phyloP scores from a whole-genome alignment of 179 eudicot species.

The Spergularia azorica region DNA sequence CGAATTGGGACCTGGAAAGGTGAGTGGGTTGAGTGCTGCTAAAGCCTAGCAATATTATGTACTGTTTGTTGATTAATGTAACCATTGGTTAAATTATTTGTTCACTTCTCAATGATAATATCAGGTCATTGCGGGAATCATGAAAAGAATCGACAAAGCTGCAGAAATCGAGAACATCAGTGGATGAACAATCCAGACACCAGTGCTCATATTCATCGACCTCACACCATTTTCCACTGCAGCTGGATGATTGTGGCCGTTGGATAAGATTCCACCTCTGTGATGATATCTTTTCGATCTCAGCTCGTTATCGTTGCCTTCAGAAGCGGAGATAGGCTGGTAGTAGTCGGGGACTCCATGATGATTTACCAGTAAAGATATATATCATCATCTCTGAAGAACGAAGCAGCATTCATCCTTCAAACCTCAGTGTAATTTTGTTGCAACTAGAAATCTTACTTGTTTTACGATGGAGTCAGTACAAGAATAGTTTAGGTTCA shows the following conservation, averaged over 20 bases:
- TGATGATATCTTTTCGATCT: constrained; percentile 2
- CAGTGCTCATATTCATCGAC: constrained; percentile 43
- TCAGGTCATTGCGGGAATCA: constrained; percentile 90
- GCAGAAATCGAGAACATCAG: constrained; percentile 73
- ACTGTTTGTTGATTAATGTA: background rate
- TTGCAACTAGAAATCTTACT: too few species aligned
- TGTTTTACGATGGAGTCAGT: too few species aligned
- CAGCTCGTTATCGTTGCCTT: constrained; percentile 22
- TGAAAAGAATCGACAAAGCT: constrained; percentile 77
- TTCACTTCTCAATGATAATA: background rate
- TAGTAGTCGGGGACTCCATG: constrained; percentile 55
- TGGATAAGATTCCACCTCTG: background rate
- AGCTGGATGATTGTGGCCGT: constrained; percentile 38
- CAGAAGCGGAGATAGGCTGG: constrained; percentile 54
- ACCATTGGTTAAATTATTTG: background rate
- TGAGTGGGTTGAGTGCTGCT: constrained; percentile 4
- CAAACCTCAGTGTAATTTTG: background rate
- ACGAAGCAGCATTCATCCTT: constrained; percentile 43
- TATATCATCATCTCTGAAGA: constrained; percentile 24
- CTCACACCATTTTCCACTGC: constrained; percentile 41
- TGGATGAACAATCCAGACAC: constrained; percentile 39
- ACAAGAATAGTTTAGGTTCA: too few species aligned
- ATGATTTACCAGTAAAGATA: constrained; percentile 34
- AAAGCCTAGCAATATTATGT: background rate
- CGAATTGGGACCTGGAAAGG: constrained; percentile 98